Conservation (phyloP, 148 eudicot species). For the Dianthus caryophyllus region DNA sequence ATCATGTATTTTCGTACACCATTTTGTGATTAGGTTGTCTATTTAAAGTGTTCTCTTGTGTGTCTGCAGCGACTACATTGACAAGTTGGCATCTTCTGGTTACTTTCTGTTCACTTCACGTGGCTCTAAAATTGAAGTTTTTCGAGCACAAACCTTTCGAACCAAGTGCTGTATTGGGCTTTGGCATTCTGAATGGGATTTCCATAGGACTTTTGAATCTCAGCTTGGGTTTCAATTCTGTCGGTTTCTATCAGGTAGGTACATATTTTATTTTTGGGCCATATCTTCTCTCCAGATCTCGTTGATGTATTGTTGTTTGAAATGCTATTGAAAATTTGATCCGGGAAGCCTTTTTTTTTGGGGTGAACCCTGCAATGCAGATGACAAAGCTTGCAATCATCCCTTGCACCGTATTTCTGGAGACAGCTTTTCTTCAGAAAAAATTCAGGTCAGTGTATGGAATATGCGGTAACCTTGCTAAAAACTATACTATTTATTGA, state of each 20-base stretch:
- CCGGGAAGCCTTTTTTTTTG: neutral
- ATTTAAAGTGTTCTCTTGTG: no score
- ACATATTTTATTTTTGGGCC: neutral
- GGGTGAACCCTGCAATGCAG: slow-evolving; percentile 28
- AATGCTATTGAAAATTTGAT: no score
- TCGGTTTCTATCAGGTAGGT: slow-evolving; percentile 93
- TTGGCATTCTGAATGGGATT: slow-evolving; percentile 83
- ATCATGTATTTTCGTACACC: no score
- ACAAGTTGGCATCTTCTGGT: slow-evolving; percentile 82
- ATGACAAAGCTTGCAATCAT: slow-evolving; percentile 96
- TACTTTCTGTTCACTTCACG: slow-evolving; percentile 49
- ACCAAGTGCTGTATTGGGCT: slow-evolving; percentile 80
- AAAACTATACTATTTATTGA: neutral
- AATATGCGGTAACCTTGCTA: neutral
- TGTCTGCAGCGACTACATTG: slow-evolving; percentile 77
- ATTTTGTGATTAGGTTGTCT: no score
- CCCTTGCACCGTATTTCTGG: slow-evolving; percentile 86
- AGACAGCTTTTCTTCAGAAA: slow-evolving; percentile 68
- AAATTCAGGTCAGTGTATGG: slow-evolving; percentile 55
- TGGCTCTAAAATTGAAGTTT: slow-evolving; percentile 66
- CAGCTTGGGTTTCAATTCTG: slow-evolving; percentile 94
- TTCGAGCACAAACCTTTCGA: slow-evolving; percentile 45
- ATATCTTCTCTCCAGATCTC: neutral
- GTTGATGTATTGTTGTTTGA: neutral
- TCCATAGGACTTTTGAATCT: slow-evolving; percentile 94